A percentile compares a stretch with the other conserved stretches of the same genome.
These are phyloP conservation scores for Casuarina cunninghamiana DNA, from an alignment of 306 rosid genomes.

Conservation along the genomic window DNA sequence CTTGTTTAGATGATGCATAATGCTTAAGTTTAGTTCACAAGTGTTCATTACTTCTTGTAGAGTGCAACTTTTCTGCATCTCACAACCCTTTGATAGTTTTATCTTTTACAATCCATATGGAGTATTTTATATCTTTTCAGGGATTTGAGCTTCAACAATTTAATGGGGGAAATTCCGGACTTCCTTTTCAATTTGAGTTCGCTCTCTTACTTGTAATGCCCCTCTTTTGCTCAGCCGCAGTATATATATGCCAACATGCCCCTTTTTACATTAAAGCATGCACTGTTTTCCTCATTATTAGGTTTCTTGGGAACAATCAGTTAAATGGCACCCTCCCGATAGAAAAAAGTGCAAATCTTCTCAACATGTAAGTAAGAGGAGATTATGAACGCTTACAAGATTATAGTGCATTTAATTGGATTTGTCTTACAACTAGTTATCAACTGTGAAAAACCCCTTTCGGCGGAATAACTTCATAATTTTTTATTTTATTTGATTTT, in stretches of 20 bases:
- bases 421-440: not conserved
- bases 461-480: not conserved
- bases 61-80: not conserved
- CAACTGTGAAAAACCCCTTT: not conserved
- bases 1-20: not conserved
- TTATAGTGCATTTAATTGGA: not conserved
- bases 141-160: constrained; percentile 7
- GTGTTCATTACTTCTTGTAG: not conserved
- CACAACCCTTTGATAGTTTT: not conserved
- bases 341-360: constrained; percentile 47
- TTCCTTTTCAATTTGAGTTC: constrained; percentile 65
- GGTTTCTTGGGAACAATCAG: constrained; percentile 10
- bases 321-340: constrained; percentile 59
- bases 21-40: not conserved
- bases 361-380: constrained; percentile 49
- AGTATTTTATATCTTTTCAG: constrained; percentile 37
- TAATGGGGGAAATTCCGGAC: constrained; percentile 55
- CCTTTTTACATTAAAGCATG: constrained; percentile 14
- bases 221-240: constrained; percentile 14
- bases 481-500: not conserved
- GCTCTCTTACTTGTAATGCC: constrained; percentile 9
- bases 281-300: constrained; percentile 19
- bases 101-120: not conserved
- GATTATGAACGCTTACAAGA: not conserved
- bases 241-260: constrained; percentile 6